Evolutionary conservation across 495 filamentous ascomycete genomes (phyloP).

Genomic region (Xylaria telfairii): DNA sequence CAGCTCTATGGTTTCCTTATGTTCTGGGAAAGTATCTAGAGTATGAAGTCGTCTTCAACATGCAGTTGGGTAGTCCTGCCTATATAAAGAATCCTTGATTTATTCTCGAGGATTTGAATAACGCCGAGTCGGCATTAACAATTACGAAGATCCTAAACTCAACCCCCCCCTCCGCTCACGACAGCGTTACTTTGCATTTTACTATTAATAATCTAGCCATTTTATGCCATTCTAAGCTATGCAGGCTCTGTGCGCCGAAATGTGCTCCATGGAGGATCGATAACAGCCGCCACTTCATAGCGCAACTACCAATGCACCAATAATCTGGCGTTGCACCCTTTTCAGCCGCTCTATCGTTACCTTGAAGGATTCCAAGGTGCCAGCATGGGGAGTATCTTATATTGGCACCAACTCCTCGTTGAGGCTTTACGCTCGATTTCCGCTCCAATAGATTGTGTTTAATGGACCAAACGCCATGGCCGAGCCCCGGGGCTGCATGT

Average conservation of each 20-base stretch:
- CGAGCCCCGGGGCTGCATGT: background rate
- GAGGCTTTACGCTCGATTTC: background rate
- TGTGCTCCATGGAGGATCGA: background rate
- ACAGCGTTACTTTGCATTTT: background rate
- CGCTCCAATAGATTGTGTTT: background rate
- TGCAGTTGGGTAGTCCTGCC: background rate
- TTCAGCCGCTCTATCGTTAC: background rate
- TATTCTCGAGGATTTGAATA: background rate
- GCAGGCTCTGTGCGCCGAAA: background rate
- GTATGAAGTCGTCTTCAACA: background rate
- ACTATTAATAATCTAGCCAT: slow-evolving; percentile 2
- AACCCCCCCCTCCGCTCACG: background rate
- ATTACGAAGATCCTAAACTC: background rate
- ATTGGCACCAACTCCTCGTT: background rate
- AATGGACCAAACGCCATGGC: background rate
- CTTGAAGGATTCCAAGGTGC: background rate
- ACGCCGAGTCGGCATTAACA: background rate
- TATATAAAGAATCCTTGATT: background rate
- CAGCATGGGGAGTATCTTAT: background rate
- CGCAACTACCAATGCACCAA: background rate
- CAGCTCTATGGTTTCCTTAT: background rate
- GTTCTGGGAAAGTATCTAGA: background rate
- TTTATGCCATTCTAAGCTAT: background rate
- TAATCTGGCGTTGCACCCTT: background rate
- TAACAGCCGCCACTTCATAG: background rate